Evolutionary conservation across 2,329 filamentous ascomycete genomes (phyloP), one percentile per base, ranked within the genome.

Genomic region (Botrytis pseudocinerea): DNA sequence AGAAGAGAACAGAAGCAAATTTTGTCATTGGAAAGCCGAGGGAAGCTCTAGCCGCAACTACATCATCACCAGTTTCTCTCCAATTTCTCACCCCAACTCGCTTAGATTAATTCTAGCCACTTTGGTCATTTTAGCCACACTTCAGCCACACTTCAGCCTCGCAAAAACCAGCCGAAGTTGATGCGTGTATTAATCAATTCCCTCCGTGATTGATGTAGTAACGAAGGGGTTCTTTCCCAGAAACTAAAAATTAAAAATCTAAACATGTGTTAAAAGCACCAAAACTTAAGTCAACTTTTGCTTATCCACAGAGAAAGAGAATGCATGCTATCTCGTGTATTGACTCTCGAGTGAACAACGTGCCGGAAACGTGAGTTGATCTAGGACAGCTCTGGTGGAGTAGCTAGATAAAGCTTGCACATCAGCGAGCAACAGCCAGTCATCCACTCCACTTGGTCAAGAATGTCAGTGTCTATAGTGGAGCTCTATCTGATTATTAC

Each of bases 31-130:
- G 22, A 48, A 61, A 51, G 57, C 48, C 65, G 48, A 40, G 46
- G 65, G 38, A 69, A 66, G 65, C 65, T 57, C n/a, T 69, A 70
- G 42, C 44, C 44, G 25, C 25, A 46, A 40, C 42, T 61, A 63
- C 44, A 59, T 70, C 69, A 70, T 70, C 57, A 70, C 18, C 18
- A 18, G 20, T 54, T 60, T 35, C 48, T n/a, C 14, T 25, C 28
- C 68, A 60, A 66, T 46, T 66, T 66, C 44, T 66, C 42, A 44
- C 63, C 22, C 44, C 28, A 46, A n/a, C 28, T 65, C 40, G 25
- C 40, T 46, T 51, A n/a, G 1, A 51, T 63, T 14, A 0, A 38
- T 40, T 9, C 32, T 46, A 66, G 63, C 44, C 61, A 66, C 28
- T 14, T 22, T 10, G 22, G n/a, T 22, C 59, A 61, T 25, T 18